Evolutionary conservation across 2,329 filamentous ascomycete genomes (phyloP).

Genomic region (Trichoderma koningii): DNA sequence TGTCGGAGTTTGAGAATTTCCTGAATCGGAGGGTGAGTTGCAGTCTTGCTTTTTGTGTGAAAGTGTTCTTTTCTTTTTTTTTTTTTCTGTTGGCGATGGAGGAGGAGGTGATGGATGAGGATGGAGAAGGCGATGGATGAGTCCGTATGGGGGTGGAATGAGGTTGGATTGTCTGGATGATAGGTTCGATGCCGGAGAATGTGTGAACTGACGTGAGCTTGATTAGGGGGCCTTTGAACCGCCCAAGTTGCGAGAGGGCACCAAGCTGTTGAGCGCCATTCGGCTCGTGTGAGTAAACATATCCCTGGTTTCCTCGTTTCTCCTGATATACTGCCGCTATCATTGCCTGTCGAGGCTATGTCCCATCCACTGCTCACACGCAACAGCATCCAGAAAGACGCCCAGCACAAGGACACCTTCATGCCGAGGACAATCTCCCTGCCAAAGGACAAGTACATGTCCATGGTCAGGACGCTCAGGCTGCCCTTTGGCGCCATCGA

Average conservation of each 20-base stretch:
- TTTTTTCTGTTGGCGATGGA: background rate
- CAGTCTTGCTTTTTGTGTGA: too few species aligned
- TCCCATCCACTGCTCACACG: background rate
- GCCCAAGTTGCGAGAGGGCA: conserved; percentile 46
- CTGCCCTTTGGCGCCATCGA: conserved; percentile 62
- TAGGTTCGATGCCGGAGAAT: too few species aligned
- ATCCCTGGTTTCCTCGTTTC: background rate
- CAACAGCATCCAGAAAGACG: conserved; percentile 59
- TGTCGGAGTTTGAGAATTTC: conserved; percentile 62
- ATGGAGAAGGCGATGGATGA: background rate
- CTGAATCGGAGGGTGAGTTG: conserved; percentile 50
- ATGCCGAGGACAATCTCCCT: conserved; percentile 57
- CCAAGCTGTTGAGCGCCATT: conserved; percentile 52
- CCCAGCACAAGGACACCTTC: conserved; percentile 60
- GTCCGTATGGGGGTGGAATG: background rate
- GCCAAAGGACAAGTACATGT: conserved; percentile 51
- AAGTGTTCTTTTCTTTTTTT: background rate
- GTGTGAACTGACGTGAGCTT: conserved; percentile 2
- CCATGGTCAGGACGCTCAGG: conserved; percentile 57
- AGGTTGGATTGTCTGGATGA: too few species aligned
- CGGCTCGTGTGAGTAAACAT: conserved; percentile 54
- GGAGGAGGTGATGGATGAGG: too few species aligned
- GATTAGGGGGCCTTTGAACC: conserved; percentile 57
- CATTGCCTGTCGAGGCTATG: too few species aligned
- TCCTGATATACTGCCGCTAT: background rate